phyloP scores from a whole-genome alignment of 345 rosid genomes.

The Eucalyptus regnans region DNA sequence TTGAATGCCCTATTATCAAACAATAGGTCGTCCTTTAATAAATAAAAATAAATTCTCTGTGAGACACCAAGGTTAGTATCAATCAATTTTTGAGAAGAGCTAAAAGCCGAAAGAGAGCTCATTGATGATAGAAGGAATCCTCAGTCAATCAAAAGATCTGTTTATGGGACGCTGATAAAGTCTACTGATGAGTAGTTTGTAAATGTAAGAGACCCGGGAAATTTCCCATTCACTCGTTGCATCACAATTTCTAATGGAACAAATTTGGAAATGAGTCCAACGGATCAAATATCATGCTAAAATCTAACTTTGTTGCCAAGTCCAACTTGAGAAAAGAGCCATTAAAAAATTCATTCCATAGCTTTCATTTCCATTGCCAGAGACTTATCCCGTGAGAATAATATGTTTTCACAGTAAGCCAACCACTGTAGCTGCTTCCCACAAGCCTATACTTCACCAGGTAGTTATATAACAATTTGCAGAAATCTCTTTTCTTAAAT shows the following conservation, averaged over 20 bases:
- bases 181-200: background rate
- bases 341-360: background rate
- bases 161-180: background rate
- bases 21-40: background rate
- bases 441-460: no score
- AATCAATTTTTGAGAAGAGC: background rate
- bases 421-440: no score
- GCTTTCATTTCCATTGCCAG: background rate
- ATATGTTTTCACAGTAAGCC: no score
- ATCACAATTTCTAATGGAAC: background rate
- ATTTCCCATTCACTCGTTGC: background rate
- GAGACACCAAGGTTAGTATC: background rate
- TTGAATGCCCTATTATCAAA: background rate
- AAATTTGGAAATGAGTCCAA: background rate
- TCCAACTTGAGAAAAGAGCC: background rate
- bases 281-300: background rate
- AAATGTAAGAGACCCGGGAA: background rate
- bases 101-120: background rate
- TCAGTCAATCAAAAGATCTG: background rate
- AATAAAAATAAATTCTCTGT: background rate
- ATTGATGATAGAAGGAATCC: background rate
- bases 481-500: background rate
- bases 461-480: background rate
- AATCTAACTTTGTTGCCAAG: background rate
- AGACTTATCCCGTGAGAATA: no score